A percentile compares a stretch with the other conserved stretches of the same genome.
Conservation (phyloP, 2,329 filamentous ascomycete genomes). For the Alternaria brassicae region DNA sequence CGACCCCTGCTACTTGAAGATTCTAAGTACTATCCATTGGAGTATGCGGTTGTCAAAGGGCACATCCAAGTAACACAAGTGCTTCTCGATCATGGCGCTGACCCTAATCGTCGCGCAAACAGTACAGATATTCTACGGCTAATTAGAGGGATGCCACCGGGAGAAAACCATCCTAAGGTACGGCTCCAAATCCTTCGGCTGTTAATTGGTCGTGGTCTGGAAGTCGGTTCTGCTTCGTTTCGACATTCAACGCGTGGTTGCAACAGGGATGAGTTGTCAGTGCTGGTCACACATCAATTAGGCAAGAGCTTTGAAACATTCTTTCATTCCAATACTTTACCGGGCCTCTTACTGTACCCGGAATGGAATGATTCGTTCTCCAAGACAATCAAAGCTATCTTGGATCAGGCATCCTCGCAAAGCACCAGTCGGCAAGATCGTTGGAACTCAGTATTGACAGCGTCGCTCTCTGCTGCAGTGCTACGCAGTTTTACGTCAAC, state of each 20-base stretch:
- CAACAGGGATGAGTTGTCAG: background rate
- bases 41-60: background rate
- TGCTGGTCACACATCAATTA: background rate
- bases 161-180: fast-evolving
- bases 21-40: background rate
- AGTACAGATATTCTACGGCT: background rate
- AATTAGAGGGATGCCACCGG: background rate
- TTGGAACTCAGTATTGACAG: background rate
- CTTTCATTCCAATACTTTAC: background rate
- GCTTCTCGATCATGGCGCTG: background rate
- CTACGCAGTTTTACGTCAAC: background rate
- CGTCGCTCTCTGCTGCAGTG: background rate
- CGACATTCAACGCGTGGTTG: no score
- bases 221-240: background rate
- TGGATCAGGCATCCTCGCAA: background rate
- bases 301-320: background rate
- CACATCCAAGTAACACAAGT: background rate
- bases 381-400: background rate
- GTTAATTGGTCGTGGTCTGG: background rate
- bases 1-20: background rate
- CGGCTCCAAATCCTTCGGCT: background rate
- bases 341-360: background rate
- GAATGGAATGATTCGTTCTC: background rate
- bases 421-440: no score
- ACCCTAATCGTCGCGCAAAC: background rate